Evolutionary conservation across 1,284 basidiomycete genomes (phyloP), one percentile per base, ranked within the genome.

Genomic region (Phaffia rhodozyma): DNA sequence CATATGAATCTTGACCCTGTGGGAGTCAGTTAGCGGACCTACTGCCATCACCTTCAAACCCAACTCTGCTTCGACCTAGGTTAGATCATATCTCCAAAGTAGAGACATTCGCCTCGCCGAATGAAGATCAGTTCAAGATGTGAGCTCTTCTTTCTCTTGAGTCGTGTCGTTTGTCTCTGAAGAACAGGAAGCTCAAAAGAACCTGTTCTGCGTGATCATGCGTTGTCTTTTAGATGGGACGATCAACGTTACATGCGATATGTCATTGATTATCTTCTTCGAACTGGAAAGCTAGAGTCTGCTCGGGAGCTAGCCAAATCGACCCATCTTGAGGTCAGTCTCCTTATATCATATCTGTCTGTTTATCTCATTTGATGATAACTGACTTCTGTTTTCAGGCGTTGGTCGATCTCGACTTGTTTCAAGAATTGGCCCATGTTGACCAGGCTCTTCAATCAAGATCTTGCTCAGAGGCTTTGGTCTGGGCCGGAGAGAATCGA

Each of bases 401-500:
- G 59, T 79, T 93, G 16, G 89, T 92, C 51, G 92, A 97, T 72
- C 85, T 93, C 54, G 91, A 96, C 65, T 79, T 97, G 50, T 97
- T 97, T 74, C 83, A 83, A 63, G 91, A 97, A 69, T 87, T 97
- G 55, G 81, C 80, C 38, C 81, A 85, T 62, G 91, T 97, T 68
- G 91, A 97, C 74, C 79, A 81, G 6, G 90, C 89, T 0, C 80
- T 98, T 23, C 76, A 79, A 21, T 77, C 78, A 58, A 84, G 89
- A 68, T 87, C 87, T 71, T 91, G 91, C 69, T 79, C 85, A 1
- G 87, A 92, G 74, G 94, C 93, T 5, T 78, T 99, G 53, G 82
- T 84, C 20, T 99, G 94, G 94, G 97, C 93, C 71, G 90, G 84
- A 66, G 96, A 99, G 79, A 97, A 99, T 77, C 89, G 94, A 74